Conservation (phyloP, 2,329 filamentous ascomycete species). For the Tympanopsis confertula region DNA sequence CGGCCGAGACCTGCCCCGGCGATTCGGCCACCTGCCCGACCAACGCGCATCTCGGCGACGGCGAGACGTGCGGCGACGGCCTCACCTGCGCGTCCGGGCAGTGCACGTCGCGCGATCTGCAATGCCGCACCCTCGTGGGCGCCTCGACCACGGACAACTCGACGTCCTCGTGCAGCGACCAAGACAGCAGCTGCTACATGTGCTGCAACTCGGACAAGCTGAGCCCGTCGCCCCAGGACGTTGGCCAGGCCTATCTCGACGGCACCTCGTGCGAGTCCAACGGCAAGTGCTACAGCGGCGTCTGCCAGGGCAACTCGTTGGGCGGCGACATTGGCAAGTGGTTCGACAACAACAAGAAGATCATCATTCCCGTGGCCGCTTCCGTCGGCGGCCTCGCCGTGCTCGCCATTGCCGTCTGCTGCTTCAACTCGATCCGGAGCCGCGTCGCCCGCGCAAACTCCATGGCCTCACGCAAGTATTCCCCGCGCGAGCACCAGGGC, state of each 20-base stretch:
- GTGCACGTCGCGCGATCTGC: conserved; percentile 81
- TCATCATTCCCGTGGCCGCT: conserved; percentile 70
- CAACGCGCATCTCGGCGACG: conserved; percentile 61
- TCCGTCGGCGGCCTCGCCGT: conserved; percentile 65
- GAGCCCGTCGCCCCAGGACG: conserved; percentile 53
- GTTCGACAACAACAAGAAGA: conserved; percentile 64
- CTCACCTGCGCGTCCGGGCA: conserved; percentile 82
- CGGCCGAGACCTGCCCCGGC: conserved; percentile 72
- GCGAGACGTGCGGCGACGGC: conserved; percentile 56
- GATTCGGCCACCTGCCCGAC: conserved; percentile 59
- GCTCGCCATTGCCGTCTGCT: conserved; percentile 57
- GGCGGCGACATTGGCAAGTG: conserved; percentile 62
- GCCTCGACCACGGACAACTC: conserved; percentile 61
- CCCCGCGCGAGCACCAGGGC: conserved; percentile 6
- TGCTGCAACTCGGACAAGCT: conserved; percentile 65
- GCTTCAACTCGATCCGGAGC: conserved; percentile 41
- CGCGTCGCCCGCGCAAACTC: conserved; percentile 13
- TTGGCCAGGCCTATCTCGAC: conserved; percentile 88
- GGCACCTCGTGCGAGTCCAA: conserved; percentile 75
- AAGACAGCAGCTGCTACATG: conserved; percentile 52
- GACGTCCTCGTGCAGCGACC: conserved; percentile 66
- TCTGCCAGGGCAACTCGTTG: conserved; percentile 61
- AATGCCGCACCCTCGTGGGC: conserved; percentile 79
- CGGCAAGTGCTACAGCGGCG: conserved; percentile 68
- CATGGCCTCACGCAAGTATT: not conserved